These are phyloP conservation scores for Aureococcus anophagefferens DNA, from an alignment of 108 stramenopile genomes.

Conservation along the genomic window DNA sequence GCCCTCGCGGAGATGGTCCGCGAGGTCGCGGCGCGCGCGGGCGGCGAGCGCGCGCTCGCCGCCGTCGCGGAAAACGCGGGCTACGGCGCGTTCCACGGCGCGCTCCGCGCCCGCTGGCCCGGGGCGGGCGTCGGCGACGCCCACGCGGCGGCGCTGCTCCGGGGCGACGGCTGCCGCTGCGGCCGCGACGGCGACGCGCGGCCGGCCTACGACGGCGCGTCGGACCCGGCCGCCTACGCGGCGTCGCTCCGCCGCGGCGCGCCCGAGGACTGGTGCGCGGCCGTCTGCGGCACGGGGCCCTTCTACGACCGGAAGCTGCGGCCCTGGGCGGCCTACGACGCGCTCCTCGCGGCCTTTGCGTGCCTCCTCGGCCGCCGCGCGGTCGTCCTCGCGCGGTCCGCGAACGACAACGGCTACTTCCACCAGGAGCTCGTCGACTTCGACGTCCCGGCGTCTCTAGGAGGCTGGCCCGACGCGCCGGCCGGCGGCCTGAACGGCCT, in stretches of 20 bases:
- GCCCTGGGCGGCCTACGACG: neutral
- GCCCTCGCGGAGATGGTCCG: neutral
- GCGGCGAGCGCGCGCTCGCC: neutral
- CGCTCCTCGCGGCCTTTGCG: neutral
- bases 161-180: neutral
- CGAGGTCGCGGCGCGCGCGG: neutral
- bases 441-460: neutral
- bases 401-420: neutral
- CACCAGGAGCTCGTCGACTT: constrained; percentile 1
- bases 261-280: neutral
- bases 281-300: neutral
- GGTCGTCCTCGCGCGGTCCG: neutral
- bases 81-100: no score
- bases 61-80: neutral
- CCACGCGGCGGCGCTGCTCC: neutral
- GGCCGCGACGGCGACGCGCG: neutral
- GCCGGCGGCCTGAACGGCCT: neutral
- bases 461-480: neutral
- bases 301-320: neutral
- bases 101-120: no score
- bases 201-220: neutral
- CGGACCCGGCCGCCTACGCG: neutral
- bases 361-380: neutral
- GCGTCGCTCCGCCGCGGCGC: neutral
- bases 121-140: neutral